Base-by-base conservation (phyloP, 2,329 filamentous ascomycete genomes). In the Aspergillus sp. region DNA sequence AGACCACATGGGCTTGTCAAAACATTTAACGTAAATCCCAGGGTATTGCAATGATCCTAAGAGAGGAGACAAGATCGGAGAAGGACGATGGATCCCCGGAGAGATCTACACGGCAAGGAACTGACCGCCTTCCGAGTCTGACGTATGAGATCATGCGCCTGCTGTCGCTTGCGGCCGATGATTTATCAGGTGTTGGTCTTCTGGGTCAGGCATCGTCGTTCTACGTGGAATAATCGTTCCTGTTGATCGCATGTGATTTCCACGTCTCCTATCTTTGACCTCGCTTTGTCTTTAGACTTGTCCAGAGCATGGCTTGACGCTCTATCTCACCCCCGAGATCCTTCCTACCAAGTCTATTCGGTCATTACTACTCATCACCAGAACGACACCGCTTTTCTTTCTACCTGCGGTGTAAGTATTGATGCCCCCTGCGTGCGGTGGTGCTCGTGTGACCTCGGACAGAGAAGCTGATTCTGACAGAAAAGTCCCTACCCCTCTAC, bases 231-330 rank as follows among this genome's bases (percentile, higher is more conserved):
- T 38, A 17, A 43, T n/a, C 42, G 13, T 45, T 45, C 42, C 17
- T 45, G 7, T 45, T 2, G 45, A 10, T 17, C 29, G 16, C 31
- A 34, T 20, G 42, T 45, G 42, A 45, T 42, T 20, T 17, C 7
- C 21, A 14, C 23, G 5, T 14, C 16, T 43, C 13, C 40, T 43
- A 11, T 43, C 40, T 25, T 23, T 13, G 20, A 45, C 20, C 55
- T 50, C 64, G 50, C 34, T 38, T 38, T 17, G n/a, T 16, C 14
- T 13, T 38, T 13, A 10, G 11, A 7, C 11, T 29, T 29, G 9
- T 7, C 25, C 7, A 3, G 25, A 11, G 25, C 25, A 29, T 29
- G 25, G 25, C 25, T 29, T 29, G 25, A 29, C 7, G 9, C 25
- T 29, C 9, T 29, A 29, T 29, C 25, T 29, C 25, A 29, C 11